Base-by-base conservation (phyloP, 2,329 filamentous ascomycete genomes). In the Fusarium pininemorale region DNA sequence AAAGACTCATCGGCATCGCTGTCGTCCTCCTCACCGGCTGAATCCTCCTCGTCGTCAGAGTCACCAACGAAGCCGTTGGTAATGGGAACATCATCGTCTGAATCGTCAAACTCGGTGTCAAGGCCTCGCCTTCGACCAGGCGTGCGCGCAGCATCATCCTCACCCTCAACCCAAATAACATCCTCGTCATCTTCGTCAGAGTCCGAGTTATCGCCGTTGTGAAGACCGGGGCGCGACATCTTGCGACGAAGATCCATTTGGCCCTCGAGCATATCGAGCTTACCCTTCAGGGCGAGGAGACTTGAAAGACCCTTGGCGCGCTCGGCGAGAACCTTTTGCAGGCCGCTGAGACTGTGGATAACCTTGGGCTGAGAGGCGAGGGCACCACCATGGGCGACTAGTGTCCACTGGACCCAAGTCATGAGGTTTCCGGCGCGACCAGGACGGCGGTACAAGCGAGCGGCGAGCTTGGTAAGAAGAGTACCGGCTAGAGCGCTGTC, bases 351-450 rank as follows among this genome's bases (percentile, higher is more conserved):
- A 80, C 92, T 92, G 79, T 92, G 91, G 75, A 96, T 88, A 42
- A 98, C 87, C 73, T 95, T 92, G n/a, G 93, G 91, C 81, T 97
- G 94, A 38, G 92, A 92, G 16, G 95, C 94, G 57, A 99, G 87
- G 60, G 95, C 95, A 74, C 96, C 96, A 75, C 96, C 96, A 80
- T 99, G 96, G 4, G 94, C 92, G 39, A 98, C 91, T 62, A 98
- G 89, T 3, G 94, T 96, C 94, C 95, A 98, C 83, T 98, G 95
- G 48, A 98, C 93, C 95, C 96, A 99, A 22, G 93, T 90, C 89
- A 98, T 95, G 38, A 99, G 89, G 79, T 92, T 94, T 58, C 95
- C 95, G 20, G 96, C 96, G 62, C 96, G 90, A 7, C 96, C 96
- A 3, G 96, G 96, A 50, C 94, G 91, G 75, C 93, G 90, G 83